Conservation (phyloP, 768 basidiomycete species). For the Pleurotus ostreatus region DNA sequence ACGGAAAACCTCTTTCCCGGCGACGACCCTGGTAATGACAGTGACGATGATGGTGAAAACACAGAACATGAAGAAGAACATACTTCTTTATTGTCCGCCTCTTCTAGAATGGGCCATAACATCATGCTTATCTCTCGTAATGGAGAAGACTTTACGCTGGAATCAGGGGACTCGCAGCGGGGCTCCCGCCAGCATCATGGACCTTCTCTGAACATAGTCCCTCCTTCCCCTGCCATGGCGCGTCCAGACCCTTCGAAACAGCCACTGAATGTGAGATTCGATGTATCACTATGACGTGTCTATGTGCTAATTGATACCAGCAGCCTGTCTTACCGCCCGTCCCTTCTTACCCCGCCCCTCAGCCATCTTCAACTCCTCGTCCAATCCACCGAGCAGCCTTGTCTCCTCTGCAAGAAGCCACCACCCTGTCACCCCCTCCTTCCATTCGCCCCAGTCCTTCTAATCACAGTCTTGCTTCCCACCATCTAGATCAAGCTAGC, state of each 20-base stretch:
- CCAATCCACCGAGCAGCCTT: not conserved
- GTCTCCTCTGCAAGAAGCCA: slow-evolving; percentile 1
- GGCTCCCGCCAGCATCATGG: slow-evolving; percentile 1
- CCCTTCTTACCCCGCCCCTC: slow-evolving; percentile 2
- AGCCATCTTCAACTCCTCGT: not conserved
- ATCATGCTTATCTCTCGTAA: slow-evolving; percentile 16
- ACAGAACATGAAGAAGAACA: slow-evolving; percentile 5
- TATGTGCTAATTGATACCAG: not conserved
- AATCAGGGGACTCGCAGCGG: slow-evolving; percentile 13
- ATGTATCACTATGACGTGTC: not conserved
- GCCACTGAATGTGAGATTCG: not conserved
- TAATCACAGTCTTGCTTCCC: not conserved
- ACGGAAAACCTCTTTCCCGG: slow-evolving; percentile 2
- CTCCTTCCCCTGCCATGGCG: slow-evolving; percentile 18
- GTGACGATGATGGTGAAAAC: not conserved
- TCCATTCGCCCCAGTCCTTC: slow-evolving; percentile 1
- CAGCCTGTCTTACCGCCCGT: not conserved
- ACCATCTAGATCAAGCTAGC: not conserved
- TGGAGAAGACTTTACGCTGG: slow-evolving; percentile 12
- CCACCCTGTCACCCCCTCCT: slow-evolving; percentile 3
- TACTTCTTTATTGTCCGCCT: slow-evolving; percentile 5
- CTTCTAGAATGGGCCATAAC: slow-evolving; percentile 8
- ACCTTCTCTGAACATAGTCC: slow-evolving; percentile 14
- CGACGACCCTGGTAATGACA: not conserved
- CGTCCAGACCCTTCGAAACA: slow-evolving; percentile 5